Conservation (phyloP, 2,329 filamentous ascomycete species). For the Xylariaceae sp. region DNA sequence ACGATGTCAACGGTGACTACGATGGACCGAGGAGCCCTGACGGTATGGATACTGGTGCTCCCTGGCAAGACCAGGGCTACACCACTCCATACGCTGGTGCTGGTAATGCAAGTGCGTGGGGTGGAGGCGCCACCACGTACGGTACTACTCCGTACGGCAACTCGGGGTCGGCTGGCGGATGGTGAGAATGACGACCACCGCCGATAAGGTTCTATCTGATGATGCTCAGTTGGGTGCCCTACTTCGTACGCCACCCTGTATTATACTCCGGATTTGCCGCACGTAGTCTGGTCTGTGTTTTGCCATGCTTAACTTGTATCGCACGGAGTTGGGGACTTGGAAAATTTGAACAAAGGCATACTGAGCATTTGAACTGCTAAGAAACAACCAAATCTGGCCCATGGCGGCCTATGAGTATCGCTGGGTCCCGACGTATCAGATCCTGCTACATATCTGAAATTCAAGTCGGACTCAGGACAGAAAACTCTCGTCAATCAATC, state of each 20-base stretch:
- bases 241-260: constrained; percentile 14
- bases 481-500: too few species aligned
- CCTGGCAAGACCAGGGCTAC: constrained; percentile 60
- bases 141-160: constrained; percentile 46
- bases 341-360: constrained; percentile 9
- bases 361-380: constrained; percentile 6
- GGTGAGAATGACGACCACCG: constrained; percentile 34
- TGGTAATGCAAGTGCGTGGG: constrained; percentile 60
- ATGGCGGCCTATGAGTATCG: background rate
- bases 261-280: constrained; percentile 10
- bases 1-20: constrained; percentile 54
- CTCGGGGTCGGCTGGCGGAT: constrained; percentile 46
- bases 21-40: constrained; percentile 63
- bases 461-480: too few species aligned
- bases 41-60: constrained; percentile 51
- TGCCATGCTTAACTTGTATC: constrained; percentile 9
- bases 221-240: constrained; percentile 12
- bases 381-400: background rate
- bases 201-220: constrained; percentile 6
- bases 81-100: constrained; percentile 61
- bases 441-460: too few species aligned
- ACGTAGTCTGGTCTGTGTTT: constrained; percentile 3
- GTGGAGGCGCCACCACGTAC: constrained; percentile 39
- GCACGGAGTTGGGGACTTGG: constrained; percentile 21
- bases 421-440: background rate